Evolutionary conservation across 257 asterid species (phyloP).

Genomic region (Catharanthus roseus): DNA sequence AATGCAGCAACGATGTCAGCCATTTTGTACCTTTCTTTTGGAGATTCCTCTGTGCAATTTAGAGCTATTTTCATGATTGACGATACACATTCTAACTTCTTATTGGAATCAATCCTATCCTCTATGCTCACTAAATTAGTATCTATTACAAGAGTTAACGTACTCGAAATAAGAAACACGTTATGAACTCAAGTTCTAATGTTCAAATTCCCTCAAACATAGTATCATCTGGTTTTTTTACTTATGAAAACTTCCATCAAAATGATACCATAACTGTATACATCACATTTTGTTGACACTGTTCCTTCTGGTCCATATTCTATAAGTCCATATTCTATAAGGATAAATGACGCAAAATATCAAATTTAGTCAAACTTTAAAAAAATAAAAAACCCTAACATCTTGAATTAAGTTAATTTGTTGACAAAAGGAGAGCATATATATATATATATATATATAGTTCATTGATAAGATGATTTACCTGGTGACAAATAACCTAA

Average conservation of each 20-base stretch:
- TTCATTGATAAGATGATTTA: neutral
- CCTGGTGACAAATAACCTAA: constrained; percentile 8
- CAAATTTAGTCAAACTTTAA: no score
- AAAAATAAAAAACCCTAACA: neutral
- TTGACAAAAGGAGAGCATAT: no score
- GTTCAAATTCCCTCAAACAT: constrained; percentile 8
- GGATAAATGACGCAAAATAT: neutral
- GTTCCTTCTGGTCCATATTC: constrained; percentile 26
- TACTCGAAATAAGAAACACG: neutral
- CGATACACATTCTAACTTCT: neutral
- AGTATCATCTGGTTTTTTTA: constrained; percentile 16
- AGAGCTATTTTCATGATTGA: neutral
- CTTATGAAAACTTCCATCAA: constrained; percentile 27
- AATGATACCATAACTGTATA: constrained; percentile 31
- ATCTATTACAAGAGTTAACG: neutral
- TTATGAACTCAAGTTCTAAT: neutral
- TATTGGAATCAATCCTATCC: neutral
- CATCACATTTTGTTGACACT: constrained; percentile 18
- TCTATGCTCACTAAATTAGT: neutral
- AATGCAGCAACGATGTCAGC: neutral
- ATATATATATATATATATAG: no score
- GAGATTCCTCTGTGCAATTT: constrained; percentile 2
- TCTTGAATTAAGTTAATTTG: no score
- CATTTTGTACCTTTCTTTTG: neutral
- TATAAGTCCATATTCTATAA: constrained; percentile 21